A percentile compares a stretch with the other conserved stretches of the same genome.
Evolutionary conservation across 805 yeast genomes (phyloP).

Genomic region (Candida sanyiensis): DNA sequence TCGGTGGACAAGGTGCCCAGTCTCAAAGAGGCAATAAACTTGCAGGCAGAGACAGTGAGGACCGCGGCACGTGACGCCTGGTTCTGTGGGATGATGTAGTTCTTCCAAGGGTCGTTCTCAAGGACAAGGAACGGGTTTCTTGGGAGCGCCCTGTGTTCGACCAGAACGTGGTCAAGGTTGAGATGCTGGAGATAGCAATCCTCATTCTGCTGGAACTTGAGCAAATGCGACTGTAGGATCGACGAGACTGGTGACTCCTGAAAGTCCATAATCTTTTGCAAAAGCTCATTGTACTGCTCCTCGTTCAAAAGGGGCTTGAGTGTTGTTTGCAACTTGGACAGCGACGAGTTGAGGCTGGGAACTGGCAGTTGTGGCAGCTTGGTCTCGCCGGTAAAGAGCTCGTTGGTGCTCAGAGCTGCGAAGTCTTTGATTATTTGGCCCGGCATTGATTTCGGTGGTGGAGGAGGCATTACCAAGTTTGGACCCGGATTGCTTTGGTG

Average conservation of each 20-base stretch:
- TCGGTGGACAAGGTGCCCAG: conserved; percentile 52
- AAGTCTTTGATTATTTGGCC: conserved; percentile 1
- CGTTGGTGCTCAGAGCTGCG: neutral
- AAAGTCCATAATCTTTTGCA: conserved; percentile 41
- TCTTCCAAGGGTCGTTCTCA: conserved; percentile 67
- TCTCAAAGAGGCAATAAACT: conserved; percentile 58
- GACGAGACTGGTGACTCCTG: conserved; percentile 35
- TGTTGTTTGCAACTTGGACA: conserved; percentile 47
- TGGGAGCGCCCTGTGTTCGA: conserved; percentile 48
- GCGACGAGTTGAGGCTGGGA: conserved; percentile 47
- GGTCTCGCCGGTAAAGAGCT: conserved; percentile 4
- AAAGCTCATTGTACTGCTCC: conserved; percentile 45
- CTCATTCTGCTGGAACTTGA: conserved; percentile 37
- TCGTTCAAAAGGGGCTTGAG: conserved; percentile 53
- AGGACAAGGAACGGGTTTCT: conserved; percentile 71
- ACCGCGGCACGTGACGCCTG: conserved; percentile 68
- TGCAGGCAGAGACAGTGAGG: conserved; percentile 56
- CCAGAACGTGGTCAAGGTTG: conserved; percentile 32
- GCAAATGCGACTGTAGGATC: conserved; percentile 49
- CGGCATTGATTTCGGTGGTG: conserved; percentile 2
- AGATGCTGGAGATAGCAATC: conserved; percentile 50
- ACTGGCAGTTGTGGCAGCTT: conserved; percentile 55
- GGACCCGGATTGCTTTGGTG: too few species aligned
- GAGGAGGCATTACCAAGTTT: neutral
- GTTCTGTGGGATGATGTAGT: conserved; percentile 46